Evolutionary conservation across 306 rosid species (phyloP).

Genomic region (Quercus dentata): DNA sequence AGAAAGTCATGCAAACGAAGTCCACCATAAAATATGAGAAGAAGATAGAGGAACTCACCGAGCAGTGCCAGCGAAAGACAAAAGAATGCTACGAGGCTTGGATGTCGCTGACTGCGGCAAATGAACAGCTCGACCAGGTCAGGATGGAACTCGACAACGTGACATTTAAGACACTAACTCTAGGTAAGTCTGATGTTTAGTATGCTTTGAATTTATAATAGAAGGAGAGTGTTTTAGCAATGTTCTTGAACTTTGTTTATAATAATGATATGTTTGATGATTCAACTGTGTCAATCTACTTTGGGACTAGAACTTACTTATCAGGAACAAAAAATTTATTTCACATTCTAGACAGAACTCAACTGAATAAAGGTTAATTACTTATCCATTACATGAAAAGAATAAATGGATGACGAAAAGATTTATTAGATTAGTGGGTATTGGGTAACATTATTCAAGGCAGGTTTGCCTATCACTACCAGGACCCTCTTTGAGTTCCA

Average conservation of each 20-base stretch:
- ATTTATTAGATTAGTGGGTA: constrained; percentile 1
- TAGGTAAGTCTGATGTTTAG: constrained; percentile 37
- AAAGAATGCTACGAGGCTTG: constrained; percentile 92
- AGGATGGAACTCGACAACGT: constrained; percentile 71
- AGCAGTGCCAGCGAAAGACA: constrained; percentile 62
- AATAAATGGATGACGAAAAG: not conserved
- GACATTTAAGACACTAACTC: constrained; percentile 60
- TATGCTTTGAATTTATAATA: not conserved
- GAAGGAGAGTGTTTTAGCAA: not conserved
- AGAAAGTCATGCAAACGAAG: constrained; percentile 61
- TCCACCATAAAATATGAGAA: constrained; percentile 61
- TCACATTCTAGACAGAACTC: not conserved
- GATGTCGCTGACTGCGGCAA: constrained; percentile 77
- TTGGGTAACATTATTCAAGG: constrained; percentile 1
- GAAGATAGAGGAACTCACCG: constrained; percentile 66
- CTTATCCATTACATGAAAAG: not conserved
- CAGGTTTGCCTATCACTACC: not conserved
- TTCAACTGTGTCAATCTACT: constrained; percentile 12
- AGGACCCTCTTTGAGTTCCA: constrained; percentile 5
- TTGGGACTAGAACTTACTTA: not conserved
- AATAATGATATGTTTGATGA: not conserved
- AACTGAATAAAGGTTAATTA: not conserved
- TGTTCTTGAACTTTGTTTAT: not conserved
- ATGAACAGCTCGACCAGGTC: constrained; percentile 62
- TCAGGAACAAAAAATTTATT: too few relatives aligned